A percentile compares a stretch with the other conserved stretches of the same genome.
These are phyloP conservation scores for Ceriops decandra DNA, from an alignment of 345 rosid genomes.

Conservation along the genomic window DNA sequence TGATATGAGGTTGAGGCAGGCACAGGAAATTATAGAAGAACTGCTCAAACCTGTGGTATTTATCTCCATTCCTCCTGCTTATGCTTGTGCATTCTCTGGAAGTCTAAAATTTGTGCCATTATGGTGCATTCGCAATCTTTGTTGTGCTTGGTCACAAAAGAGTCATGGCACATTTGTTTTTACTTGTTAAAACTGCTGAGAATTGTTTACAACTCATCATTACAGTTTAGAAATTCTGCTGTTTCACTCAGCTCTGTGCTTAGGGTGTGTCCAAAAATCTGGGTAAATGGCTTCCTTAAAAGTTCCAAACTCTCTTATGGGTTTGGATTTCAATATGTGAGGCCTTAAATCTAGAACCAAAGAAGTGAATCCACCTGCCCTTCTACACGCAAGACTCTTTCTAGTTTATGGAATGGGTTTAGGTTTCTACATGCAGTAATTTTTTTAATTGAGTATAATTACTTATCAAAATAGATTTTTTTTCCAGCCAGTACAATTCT, in stretches of 20 bases:
- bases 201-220: background rate
- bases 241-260: background rate
- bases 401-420: too few relatives aligned
- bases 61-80: background rate
- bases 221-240: background rate
- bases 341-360: background rate
- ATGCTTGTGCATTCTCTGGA: background rate
- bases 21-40: slow-evolving; percentile 28
- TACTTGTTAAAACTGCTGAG: background rate
- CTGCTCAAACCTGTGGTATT: slow-evolving; percentile 29
- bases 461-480: too few relatives aligned
- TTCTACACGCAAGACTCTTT: too few relatives aligned
- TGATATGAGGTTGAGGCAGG: slow-evolving; percentile 22
- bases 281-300: background rate
- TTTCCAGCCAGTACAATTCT: too few relatives aligned
- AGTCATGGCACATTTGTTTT: background rate
- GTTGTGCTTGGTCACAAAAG: background rate
- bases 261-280: background rate
- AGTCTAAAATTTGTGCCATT: background rate
- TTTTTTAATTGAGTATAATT: too few relatives aligned
- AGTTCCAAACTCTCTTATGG: background rate
- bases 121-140: background rate
- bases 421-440: too few relatives aligned
- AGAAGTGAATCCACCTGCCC: too few relatives aligned
- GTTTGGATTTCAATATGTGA: background rate